These are phyloP conservation scores for Penicillium sp. DNA, from an alignment of 2,329 filamentous ascomycete species.

Conservation along the genomic window DNA sequence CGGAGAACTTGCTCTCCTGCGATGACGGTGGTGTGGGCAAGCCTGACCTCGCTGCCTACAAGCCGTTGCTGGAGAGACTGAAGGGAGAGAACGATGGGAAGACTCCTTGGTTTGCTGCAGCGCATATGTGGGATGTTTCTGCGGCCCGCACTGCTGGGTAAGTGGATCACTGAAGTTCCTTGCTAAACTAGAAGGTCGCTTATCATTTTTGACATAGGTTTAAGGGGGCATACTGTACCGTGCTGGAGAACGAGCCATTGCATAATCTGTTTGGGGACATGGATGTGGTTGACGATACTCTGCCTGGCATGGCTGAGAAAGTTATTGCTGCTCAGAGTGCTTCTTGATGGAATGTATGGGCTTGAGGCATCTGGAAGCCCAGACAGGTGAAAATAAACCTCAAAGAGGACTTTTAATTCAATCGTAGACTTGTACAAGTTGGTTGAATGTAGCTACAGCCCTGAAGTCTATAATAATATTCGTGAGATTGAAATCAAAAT, in stretches of 20 bases:
- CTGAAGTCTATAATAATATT: too few species aligned
- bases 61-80: conserved; percentile 25
- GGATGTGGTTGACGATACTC: conserved; percentile 31
- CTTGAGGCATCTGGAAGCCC: background rate
- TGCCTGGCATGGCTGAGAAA: conserved; percentile 32
- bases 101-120: conserved; percentile 34
- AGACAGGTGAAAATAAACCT: too few species aligned
- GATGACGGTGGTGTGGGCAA: conserved; percentile 31
- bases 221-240: conserved; percentile 28
- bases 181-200: background rate
- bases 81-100: conserved; percentile 19
- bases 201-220: conserved; percentile 16
- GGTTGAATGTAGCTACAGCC: too few species aligned
- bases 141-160: conserved; percentile 30
- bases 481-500: too few species aligned
- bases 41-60: conserved; percentile 30
- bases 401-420: too few species aligned
- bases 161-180: background rate
- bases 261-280: conserved; percentile 31
- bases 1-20: conserved; percentile 31
- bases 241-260: conserved; percentile 29
- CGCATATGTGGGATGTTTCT: conserved; percentile 36
- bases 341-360: background rate
- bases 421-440: too few species aligned
- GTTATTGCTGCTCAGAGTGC: conserved; percentile 27